phyloP scores from a whole-genome alignment of 1,139 yeast genomes.

The Blastobotrys capitulatus region DNA sequence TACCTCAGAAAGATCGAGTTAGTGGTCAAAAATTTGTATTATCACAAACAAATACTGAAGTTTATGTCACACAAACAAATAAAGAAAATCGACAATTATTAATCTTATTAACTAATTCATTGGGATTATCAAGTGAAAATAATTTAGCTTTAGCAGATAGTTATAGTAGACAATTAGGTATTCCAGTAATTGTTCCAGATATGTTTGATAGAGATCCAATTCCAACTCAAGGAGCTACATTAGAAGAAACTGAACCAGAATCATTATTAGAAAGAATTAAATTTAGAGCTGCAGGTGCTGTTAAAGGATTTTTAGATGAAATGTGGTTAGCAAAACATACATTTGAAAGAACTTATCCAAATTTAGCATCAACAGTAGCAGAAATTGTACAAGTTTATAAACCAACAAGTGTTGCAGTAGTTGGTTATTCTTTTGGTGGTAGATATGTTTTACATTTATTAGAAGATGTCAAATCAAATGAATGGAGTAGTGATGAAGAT shows the following conservation, averaged over 20 bases:
- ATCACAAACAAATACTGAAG: slow-evolving; percentile 24
- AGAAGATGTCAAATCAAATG: slow-evolving; percentile 21
- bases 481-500: slow-evolving; percentile 28
- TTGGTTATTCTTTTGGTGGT: slow-evolving; percentile 41
- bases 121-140: slow-evolving; percentile 29
- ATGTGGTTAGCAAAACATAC: slow-evolving; percentile 40
- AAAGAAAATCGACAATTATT: slow-evolving; percentile 18
- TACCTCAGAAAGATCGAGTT: slow-evolving; percentile 13
- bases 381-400: slow-evolving; percentile 33
- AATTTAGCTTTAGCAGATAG: slow-evolving; percentile 31
- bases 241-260: slow-evolving; percentile 12
- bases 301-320: slow-evolving; percentile 35
- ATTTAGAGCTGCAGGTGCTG: slow-evolving; percentile 30
- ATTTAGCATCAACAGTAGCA: slow-evolving; percentile 29
- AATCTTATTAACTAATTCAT: slow-evolving; percentile 31
- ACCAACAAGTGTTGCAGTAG: slow-evolving; percentile 31
- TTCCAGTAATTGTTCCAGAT: slow-evolving; percentile 32
- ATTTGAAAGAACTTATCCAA: slow-evolving; percentile 30
- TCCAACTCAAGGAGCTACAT: slow-evolving; percentile 26
- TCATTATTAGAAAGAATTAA: slow-evolving; percentile 32
- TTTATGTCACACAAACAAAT: slow-evolving; percentile 23
- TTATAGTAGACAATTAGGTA: slow-evolving; percentile 25
- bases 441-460: slow-evolving; percentile 32
- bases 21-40: slow-evolving; percentile 26
- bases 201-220: slow-evolving; percentile 33